Evolutionary conservation across 331 rosid species (phyloP), one percentile per base, ranked within the genome.

Genomic region (Quercus lobata): DNA sequence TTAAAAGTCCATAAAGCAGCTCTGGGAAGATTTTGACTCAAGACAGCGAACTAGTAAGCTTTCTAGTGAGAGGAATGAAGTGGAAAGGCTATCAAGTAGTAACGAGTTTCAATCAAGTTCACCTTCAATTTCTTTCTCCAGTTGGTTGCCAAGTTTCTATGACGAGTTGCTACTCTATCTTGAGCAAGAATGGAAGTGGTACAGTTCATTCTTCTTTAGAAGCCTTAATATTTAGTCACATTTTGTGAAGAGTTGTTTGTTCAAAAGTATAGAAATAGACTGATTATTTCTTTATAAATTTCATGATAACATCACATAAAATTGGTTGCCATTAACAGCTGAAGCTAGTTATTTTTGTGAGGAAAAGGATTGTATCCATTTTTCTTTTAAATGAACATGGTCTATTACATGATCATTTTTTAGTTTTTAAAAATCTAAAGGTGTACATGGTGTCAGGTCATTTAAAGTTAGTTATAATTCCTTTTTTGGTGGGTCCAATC

Each of bases 121-220:
- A 62, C 82, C 88, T 27, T 46, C 92, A 56, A 62, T 90, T 79
- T 82, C 92, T 57, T 95, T 95, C 84, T 83, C 83, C 80, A 93
- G 89, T 29, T 95, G 99, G 99, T 79, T 95, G 65, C 96, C 99
- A 29, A 29, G 84, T 90, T 95, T 95, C 91, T 93, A 93, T 57
- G 99, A 95, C 32, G 98, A 93, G 57, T 82, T 95, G 86, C 92
- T 95, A 71, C 99, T 95, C 72, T 95, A 90, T 88, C 97, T 95
- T 44, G 98, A 95, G 85, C 99, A 95, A 85, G 98, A 93, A 83
- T 93, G 99, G 99, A 93, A 95, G 82, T 95, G 99, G 99, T 93
- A 91, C 22, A 27, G 44, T 77, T 82, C 46, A 32, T 54, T 56
- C 74, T 73, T 41, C 54, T 30, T 78, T 79, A 66, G 46, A 41